phyloP scores from a whole-genome alignment of 2,329 filamentous ascomycete genomes.

The Cryphonectria carpinicola region DNA sequence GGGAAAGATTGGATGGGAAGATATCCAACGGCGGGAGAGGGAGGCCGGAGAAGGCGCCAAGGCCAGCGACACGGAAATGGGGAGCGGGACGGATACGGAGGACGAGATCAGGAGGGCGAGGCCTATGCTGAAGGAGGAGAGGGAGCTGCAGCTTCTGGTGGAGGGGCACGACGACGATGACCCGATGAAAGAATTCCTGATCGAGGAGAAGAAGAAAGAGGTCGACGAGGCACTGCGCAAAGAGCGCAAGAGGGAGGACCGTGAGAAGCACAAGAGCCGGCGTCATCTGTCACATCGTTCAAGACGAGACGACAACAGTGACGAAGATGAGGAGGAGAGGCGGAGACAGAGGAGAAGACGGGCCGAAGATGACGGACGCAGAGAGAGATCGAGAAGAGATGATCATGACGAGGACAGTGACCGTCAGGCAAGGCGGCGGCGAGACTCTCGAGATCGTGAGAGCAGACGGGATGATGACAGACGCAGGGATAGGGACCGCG shows the following conservation, averaged over 20 bases:
- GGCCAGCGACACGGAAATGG: constrained; percentile 45
- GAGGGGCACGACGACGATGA: constrained; percentile 90
- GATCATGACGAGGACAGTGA: constrained; percentile 35
- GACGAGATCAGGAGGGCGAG: constrained; percentile 47
- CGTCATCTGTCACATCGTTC: constrained; percentile 52
- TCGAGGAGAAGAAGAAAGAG: constrained; percentile 90
- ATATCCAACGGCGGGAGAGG: constrained; percentile 59
- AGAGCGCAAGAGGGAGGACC: constrained; percentile 54
- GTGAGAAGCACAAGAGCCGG: constrained; percentile 45
- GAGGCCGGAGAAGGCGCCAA: constrained; percentile 40
- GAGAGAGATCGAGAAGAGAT: constrained; percentile 44
- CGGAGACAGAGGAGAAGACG: constrained; percentile 30
- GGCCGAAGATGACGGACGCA: constrained; percentile 30
- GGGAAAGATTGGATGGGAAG: constrained; percentile 61
- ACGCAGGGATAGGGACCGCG: constrained; percentile 34
- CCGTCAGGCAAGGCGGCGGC: constrained; percentile 30
- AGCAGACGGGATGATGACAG: constrained; percentile 36
- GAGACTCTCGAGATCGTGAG: constrained; percentile 36
- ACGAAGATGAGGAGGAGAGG: constrained; percentile 33
- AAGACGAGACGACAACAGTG: constrained; percentile 37
- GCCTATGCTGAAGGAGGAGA: constrained; percentile 78
- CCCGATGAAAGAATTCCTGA: constrained; percentile 91
- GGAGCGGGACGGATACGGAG: constrained; percentile 44
- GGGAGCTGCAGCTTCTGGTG: constrained; percentile 75
- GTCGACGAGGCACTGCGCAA: constrained; percentile 70